These are phyloP conservation scores for Talaromyces proteolyticus DNA, from an alignment of 495 filamentous ascomycete genomes.

Conservation along the genomic window DNA sequence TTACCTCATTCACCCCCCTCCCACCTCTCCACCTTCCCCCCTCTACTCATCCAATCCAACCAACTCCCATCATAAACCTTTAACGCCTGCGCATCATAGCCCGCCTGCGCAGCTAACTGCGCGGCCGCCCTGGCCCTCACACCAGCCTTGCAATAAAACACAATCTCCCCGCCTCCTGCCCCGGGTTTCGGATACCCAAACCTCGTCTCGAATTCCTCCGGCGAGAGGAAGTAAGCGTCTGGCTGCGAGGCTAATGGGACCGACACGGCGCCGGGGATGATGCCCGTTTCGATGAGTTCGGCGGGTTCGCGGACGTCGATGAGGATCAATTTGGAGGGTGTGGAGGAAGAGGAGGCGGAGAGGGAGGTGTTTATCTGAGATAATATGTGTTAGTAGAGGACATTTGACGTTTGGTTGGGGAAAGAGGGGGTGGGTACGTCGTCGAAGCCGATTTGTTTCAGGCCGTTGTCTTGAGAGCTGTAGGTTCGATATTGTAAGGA, in stretches of 20 bases:
- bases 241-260: conserved; percentile 73
- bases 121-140: conserved; percentile 80
- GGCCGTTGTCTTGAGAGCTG: conserved; percentile 19
- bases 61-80: conserved; percentile 87
- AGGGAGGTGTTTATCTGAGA: conserved; percentile 34
- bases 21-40: conserved; percentile 54
- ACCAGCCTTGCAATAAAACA: conserved; percentile 92
- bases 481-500: neutral
- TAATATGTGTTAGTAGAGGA: neutral
- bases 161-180: conserved; percentile 39
- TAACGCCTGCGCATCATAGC: conserved; percentile 63
- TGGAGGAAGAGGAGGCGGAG: conserved; percentile 16
- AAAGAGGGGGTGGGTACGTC: conserved; percentile 21
- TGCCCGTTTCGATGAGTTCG: conserved; percentile 63
- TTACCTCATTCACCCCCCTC: conserved; percentile 30
- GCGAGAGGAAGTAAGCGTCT: conserved; percentile 67
- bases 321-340: conserved; percentile 25
- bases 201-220: conserved; percentile 64
- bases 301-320: conserved; percentile 80
- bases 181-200: conserved; percentile 42
- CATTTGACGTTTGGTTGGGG: neutral
- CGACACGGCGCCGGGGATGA: conserved; percentile 73
- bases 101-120: conserved; percentile 66
- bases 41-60: conserved; percentile 76
- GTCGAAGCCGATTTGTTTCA: conserved; percentile 36